Conservation (phyloP, 1,284 basidiomycete species). For the Polyporus tsugae region DNA sequence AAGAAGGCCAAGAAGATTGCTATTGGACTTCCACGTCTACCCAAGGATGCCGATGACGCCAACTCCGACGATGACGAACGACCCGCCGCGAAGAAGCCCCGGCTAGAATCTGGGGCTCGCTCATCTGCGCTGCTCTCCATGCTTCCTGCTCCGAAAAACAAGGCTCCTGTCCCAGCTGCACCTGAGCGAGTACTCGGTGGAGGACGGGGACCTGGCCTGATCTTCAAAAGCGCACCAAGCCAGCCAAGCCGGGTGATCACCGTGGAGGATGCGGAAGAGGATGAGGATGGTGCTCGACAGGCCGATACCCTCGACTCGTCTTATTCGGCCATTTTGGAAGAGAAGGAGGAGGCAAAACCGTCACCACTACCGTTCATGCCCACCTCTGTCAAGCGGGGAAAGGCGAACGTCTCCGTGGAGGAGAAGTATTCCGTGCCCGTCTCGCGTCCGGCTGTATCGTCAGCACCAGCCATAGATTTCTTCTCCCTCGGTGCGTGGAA, state of each 20-base stretch:
- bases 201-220: slow-evolving; percentile 64
- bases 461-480: slow-evolving; percentile 65
- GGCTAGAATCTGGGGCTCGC: slow-evolving; percentile 62
- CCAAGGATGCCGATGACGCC: slow-evolving; percentile 51
- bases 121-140: slow-evolving; percentile 72
- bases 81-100: slow-evolving; percentile 67
- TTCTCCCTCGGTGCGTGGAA: slow-evolving; percentile 61
- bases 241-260: slow-evolving; percentile 24
- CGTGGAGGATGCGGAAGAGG: slow-evolving; percentile 39
- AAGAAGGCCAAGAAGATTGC: slow-evolving; percentile 70
- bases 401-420: slow-evolving; percentile 67
- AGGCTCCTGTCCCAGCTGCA: slow-evolving; percentile 50
- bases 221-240: slow-evolving; percentile 54
- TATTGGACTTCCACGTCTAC: slow-evolving; percentile 68
- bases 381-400: slow-evolving; percentile 63
- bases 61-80: slow-evolving; percentile 44
- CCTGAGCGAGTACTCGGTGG: slow-evolving; percentile 70
- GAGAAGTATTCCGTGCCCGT: slow-evolving; percentile 48
- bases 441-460: slow-evolving; percentile 36
- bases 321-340: slow-evolving; percentile 23
- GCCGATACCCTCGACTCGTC: slow-evolving; percentile 22
- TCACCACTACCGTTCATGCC: slow-evolving; percentile 61
- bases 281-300: slow-evolving; percentile 19
- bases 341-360: slow-evolving; percentile 27
- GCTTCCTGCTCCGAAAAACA: slow-evolving; percentile 79